Conservation (phyloP, 306 rosid genomes). For the Vigna radiata region DNA sequence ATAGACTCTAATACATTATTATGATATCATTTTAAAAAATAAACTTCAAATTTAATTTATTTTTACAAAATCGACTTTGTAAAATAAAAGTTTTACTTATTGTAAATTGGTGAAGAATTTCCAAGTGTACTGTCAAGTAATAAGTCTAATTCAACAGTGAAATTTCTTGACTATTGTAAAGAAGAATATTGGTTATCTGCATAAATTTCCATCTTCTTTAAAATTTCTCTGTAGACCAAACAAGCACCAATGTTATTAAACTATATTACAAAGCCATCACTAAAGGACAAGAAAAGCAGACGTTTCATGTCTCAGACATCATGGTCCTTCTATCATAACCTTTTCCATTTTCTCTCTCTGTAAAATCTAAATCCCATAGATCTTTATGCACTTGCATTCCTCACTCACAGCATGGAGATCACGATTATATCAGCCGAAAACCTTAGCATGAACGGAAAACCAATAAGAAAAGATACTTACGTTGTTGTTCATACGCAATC, state of each 20-base stretch:
- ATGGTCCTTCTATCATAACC: background rate
- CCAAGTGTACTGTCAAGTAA: no score
- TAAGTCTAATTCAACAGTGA: background rate
- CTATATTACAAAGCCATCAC: no score
- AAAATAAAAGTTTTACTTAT: no score
- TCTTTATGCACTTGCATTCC: background rate
- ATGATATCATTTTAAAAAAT: no score
- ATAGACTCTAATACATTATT: no score
- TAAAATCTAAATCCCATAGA: background rate
- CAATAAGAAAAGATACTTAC: slow-evolving; percentile 43
- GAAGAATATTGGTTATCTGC: background rate
- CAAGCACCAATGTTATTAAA: background rate
- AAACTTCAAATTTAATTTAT: no score
- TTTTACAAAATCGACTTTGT: no score
- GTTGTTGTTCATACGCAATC: slow-evolving; percentile 42
- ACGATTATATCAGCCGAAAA: slow-evolving; percentile 55
- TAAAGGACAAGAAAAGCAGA: background rate
- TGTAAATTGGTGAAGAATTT: no score
- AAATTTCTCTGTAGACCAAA: background rate
- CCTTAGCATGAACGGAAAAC: slow-evolving; percentile 42
- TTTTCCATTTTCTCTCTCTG: background rate
- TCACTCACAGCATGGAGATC: slow-evolving; percentile 46
- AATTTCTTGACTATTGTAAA: background rate
- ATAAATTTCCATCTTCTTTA: background rate
- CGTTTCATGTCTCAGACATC: background rate